A percentile compares a stretch with the other conserved stretches of the same genome.
These are phyloP conservation scores for Pleurozium schreberi DNA, from an alignment of 225 moss, liverwort and hornwort genomes.

Conservation along the genomic window DNA sequence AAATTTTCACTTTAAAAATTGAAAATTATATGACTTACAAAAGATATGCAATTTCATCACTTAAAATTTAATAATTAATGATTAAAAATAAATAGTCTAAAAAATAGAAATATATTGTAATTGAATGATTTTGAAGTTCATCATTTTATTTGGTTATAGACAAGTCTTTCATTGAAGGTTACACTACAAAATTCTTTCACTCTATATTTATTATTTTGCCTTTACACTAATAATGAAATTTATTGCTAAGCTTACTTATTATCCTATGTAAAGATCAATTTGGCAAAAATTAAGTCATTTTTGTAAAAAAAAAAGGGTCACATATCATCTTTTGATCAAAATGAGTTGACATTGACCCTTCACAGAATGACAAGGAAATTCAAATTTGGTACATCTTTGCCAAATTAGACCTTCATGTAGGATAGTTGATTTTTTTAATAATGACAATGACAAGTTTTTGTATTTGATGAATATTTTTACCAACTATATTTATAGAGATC, in stretches of 20 bases:
- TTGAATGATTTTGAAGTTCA: not conserved
- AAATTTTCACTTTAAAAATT: not conserved
- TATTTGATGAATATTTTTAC: not conserved
- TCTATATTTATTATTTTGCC: not conserved
- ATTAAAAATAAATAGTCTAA: not conserved
- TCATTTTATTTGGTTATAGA: rapidly evolving
- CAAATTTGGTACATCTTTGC: not conserved
- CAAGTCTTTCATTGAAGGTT: rapidly evolving
- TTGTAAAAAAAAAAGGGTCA: too few species aligned
- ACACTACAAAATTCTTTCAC: not conserved
- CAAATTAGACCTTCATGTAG: rapidly evolving
- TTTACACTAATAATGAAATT: not conserved
- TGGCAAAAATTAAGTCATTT: not conserved
- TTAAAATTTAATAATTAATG: not conserved
- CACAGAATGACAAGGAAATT: not conserved
- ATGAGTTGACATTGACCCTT: not conserved
- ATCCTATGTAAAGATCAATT: rapidly evolving
- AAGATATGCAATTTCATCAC: not conserved
- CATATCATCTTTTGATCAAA: not conserved
- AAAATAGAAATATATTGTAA: not conserved
- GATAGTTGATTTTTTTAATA: not conserved
- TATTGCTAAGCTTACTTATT: not conserved
- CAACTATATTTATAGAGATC: not conserved
- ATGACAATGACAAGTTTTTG: too few species aligned
- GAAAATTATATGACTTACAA: not conserved